Conservation (phyloP, 352 stramenopile genomes). For the Pythium pectinolyticum region DNA sequence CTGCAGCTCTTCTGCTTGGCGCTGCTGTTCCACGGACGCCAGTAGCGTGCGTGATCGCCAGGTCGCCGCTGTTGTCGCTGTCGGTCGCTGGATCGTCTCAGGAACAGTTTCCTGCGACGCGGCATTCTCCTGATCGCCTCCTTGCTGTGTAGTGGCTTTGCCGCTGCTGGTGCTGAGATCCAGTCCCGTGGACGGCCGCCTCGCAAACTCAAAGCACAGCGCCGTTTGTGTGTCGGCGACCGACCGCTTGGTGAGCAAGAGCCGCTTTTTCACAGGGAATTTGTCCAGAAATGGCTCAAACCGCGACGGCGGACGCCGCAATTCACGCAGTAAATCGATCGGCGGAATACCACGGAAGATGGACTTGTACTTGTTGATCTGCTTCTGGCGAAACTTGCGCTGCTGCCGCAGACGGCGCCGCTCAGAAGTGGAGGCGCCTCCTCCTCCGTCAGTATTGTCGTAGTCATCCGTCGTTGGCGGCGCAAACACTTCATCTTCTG, state of each 20-base stretch:
- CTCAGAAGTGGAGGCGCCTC: slow-evolving; percentile 18
- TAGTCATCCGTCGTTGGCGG: slow-evolving; percentile 21
- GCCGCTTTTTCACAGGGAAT: slow-evolving; percentile 47
- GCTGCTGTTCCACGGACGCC: slow-evolving; percentile 12
- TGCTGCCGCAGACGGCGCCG: slow-evolving; percentile 19
- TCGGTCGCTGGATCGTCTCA: slow-evolving; percentile 11
- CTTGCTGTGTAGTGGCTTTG: neutral
- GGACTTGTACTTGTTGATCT: slow-evolving; percentile 30
- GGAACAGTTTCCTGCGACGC: neutral
- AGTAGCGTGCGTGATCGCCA: slow-evolving; percentile 27
- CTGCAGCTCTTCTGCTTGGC: neutral
- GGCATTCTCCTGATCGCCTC: neutral
- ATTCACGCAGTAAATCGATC: slow-evolving; percentile 41
- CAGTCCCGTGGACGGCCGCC: slow-evolving; percentile 23
- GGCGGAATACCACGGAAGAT: slow-evolving; percentile 44
- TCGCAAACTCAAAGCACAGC: slow-evolving; percentile 66
- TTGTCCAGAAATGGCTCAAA: slow-evolving; percentile 51
- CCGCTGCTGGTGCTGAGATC: too few species aligned
- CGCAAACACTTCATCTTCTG: slow-evolving; percentile 19
- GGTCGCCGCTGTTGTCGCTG: slow-evolving; percentile 25
- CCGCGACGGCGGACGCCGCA: slow-evolving; percentile 43
- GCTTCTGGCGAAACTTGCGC: slow-evolving; percentile 23
- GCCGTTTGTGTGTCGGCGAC: slow-evolving; percentile 51
- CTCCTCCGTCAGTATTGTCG: slow-evolving; percentile 1
- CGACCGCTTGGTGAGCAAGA: slow-evolving; percentile 56